Base-by-base conservation (phyloP, 2,329 filamentous ascomycete genomes). In the Penicillium janthinellum region DNA sequence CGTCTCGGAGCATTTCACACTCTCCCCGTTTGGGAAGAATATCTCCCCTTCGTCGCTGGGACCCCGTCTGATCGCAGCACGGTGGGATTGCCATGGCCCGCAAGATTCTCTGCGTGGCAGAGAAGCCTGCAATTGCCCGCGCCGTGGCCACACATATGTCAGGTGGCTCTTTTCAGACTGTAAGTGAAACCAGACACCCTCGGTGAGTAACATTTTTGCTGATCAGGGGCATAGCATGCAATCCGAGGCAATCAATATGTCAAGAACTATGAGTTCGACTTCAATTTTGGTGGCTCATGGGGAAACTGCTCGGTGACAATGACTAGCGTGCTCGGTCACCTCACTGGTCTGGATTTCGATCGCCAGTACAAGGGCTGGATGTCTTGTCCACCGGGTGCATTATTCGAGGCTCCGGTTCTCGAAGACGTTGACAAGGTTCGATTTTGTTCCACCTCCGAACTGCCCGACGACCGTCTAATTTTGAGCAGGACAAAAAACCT, bases 101-200 rank as follows among this genome's bases (percentile, higher is more conserved):
- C 56, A 86, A 83, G 68, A 86, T 92, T 60, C 81, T 93, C 55
- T 92, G 90, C 73, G 89, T 93, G 66, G 90, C 90, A 61, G 90
- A 93, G 77, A 93, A 99, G 83, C 92, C 92, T 38, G 96, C 94
- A 44, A 97, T 99, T 64, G 92, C 95, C 59, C 97, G 95, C 78
- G 92, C 94, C 39, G 94, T 99, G 52, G 91, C 95, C 41, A 86
- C 88, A 59, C 94, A 98, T 81, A 84, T 99, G 31, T 90, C 90
- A 35, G 94, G 95, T 52, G 91, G 91, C 50, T 80, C 81, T 17
- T 82, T 88, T 59, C 84, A 86, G 74, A 88, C 86, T 56, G 92
- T 96, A 77, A 76, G 88, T 79, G 54, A 44, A 25, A 20, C 42
- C 35, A 37, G 31, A 37, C 28, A 35, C 55, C 20, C 39, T 45